Conservation (phyloP, 108 stramenopile species). For the Craspedostauros australis region DNA sequence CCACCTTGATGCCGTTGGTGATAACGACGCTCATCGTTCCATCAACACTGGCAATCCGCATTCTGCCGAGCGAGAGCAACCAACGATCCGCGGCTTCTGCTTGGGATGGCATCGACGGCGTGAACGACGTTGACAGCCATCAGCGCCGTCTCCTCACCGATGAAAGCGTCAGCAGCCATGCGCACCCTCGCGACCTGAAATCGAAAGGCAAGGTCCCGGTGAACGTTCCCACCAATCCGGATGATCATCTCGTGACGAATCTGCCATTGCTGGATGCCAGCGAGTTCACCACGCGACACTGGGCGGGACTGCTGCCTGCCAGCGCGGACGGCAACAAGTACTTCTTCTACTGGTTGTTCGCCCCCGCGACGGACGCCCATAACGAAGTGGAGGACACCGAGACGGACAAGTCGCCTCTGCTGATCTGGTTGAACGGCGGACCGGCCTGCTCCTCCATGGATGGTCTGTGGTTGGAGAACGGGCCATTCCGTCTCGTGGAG, state of each 20-base stretch:
- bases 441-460: conserved; percentile 95
- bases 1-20: no score
- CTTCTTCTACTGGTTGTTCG: conserved; percentile 96
- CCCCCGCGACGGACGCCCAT: conserved; percentile 24
- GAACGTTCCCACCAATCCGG: conserved; percentile 25
- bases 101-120: no score
- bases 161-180: no score
- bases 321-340: conserved; percentile 59
- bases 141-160: no score
- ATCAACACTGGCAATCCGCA: no score
- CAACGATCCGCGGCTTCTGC: no score
- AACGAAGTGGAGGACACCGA: conserved; percentile 18
- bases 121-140: no score
- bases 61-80: no score
- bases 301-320: conserved; percentile 72
- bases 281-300: conserved; percentile 41
- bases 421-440: conserved; percentile 90
- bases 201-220: no score
- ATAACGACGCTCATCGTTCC: no score
- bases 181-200: no score
- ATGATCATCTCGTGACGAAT: conserved; percentile 59
- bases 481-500: conserved; percentile 74
- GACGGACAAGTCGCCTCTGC: conserved; percentile 67
- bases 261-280: conserved; percentile 44
- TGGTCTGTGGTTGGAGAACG: conserved; percentile 95